Percentiles rank a stretch among this genome's conserved stretches.
phyloP scores from a whole-genome alignment of 768 basidiomycete species.

The Boletellus emodensis region DNA sequence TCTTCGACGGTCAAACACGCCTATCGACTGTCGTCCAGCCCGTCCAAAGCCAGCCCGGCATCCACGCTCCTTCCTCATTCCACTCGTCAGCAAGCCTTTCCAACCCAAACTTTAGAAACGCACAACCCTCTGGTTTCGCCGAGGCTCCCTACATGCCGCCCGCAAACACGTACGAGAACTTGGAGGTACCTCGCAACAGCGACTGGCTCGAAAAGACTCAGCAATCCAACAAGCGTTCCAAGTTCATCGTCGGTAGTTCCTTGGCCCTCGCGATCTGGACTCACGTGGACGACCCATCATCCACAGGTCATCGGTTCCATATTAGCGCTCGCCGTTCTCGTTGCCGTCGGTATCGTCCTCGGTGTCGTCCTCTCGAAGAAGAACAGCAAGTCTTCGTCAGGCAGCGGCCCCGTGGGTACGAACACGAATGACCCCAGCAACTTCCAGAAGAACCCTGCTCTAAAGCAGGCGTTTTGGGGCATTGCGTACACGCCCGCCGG shows the following conservation, averaged over 20 bases:
- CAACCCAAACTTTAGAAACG: conserved; percentile 23
- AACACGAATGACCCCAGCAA: conserved; percentile 70
- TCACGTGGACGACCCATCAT: conserved; percentile 1
- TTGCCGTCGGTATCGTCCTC: conserved; percentile 55
- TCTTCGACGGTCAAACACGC: conserved; percentile 7
- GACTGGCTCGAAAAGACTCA: conserved; percentile 40
- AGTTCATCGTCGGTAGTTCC: conserved; percentile 49
- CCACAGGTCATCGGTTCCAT: conserved; percentile 50
- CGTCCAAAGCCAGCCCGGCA: conserved; percentile 30
- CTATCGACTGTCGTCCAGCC: conserved; percentile 20
- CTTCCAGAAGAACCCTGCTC: conserved; percentile 63
- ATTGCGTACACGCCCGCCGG: conserved; percentile 82
- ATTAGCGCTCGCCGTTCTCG: conserved; percentile 46
- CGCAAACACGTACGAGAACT: conserved; percentile 30
- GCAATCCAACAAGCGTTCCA: conserved; percentile 40
- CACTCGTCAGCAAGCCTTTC: conserved; percentile 17
- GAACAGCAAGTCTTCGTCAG: conserved; percentile 32
- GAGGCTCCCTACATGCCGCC: conserved; percentile 23
- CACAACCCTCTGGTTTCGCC: conserved; percentile 22
- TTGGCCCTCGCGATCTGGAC: background rate
- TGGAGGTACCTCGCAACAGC: conserved; percentile 32
- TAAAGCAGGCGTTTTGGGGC: conserved; percentile 79
- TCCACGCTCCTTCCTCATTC: conserved; percentile 34
- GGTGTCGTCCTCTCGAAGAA: conserved; percentile 64
- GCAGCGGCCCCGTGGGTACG: conserved; percentile 23